phyloP scores from a whole-genome alignment of 768 basidiomycete genomes.

The Pleurotus platypus region DNA sequence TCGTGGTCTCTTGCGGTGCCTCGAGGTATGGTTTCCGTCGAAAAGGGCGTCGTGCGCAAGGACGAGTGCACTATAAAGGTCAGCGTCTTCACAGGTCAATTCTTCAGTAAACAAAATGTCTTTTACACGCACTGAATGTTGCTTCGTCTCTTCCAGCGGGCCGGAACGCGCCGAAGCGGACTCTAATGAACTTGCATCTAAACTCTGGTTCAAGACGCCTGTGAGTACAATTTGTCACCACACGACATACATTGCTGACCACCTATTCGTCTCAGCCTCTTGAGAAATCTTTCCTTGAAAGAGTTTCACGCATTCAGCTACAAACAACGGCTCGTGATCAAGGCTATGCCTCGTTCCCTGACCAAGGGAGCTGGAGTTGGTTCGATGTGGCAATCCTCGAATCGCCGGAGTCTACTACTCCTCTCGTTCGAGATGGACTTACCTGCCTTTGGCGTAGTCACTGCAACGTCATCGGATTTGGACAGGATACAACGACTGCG shows the following conservation, averaged over 20 bases:
- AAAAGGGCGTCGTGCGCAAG: too few species aligned
- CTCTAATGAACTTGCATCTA: not conserved
- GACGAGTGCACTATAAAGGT: too few species aligned
- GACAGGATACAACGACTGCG: conserved; percentile 11
- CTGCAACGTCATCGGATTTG: conserved; percentile 14
- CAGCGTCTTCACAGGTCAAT: too few species aligned
- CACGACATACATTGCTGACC: too few species aligned
- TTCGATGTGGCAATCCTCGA: conserved; percentile 28
- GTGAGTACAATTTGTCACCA: not conserved
- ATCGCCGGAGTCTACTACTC: conserved; percentile 16
- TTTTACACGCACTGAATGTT: not conserved
- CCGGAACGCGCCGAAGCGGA: not conserved
- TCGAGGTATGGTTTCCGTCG: too few species aligned
- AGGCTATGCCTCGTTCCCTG: conserved; percentile 9
- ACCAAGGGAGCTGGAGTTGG: conserved; percentile 26
- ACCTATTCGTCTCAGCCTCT: not conserved
- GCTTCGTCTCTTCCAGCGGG: not conserved
- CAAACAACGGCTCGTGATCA: conserved; percentile 22
- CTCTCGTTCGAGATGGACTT: conserved; percentile 20
- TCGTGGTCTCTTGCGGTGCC: too few species aligned
- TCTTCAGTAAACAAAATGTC: not conserved
- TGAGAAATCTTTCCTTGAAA: not conserved
- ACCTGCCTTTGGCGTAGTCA: conserved; percentile 26
- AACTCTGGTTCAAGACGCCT: not conserved
- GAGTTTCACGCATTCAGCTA: conserved; percentile 16